Evolutionary conservation across 192 early-diverging fungal genomes (phyloP).

Genomic region (Coemansia javaensis): DNA sequence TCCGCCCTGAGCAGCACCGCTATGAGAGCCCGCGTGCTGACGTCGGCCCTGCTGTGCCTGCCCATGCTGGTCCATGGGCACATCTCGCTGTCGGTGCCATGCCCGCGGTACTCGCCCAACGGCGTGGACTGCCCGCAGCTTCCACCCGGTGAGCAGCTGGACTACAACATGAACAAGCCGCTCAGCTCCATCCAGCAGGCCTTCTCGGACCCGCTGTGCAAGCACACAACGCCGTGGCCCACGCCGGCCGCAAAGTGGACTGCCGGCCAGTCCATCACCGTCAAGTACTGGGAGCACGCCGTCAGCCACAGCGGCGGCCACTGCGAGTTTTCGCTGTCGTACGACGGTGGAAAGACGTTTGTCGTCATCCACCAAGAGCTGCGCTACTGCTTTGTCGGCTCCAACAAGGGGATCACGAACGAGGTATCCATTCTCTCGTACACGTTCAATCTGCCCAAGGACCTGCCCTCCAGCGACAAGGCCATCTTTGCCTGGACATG

Average conservation of each 20-base stretch:
- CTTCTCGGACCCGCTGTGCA: conserved; percentile 22
- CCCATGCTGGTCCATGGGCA: too few relatives aligned
- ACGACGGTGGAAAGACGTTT: conserved; percentile 56
- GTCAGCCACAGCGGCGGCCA: conserved; percentile 55
- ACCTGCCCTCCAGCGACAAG: conserved; percentile 22
- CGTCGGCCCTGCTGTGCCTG: too few relatives aligned
- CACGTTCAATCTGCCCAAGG: conserved; percentile 19
- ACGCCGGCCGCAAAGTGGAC: conserved; percentile 36
- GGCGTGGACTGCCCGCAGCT: conserved; percentile 1
- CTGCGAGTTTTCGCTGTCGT: conserved; percentile 55
- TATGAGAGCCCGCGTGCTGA: too few relatives aligned
- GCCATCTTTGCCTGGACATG: conserved; percentile 58
- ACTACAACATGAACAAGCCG: neutral
- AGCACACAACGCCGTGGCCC: conserved; percentile 22
- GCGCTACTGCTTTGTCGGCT: conserved; percentile 23
- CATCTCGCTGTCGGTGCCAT: neutral
- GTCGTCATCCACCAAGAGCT: conserved; percentile 52
- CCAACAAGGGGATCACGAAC: neutral
- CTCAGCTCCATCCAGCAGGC: neutral
- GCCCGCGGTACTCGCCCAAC: conserved; percentile 3
- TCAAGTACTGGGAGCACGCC: conserved; percentile 32
- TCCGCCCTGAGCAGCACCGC: too few relatives aligned
- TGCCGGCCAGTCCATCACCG: conserved; percentile 48
- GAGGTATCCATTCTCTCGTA: neutral
- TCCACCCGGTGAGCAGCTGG: neutral